Base-by-base conservation (phyloP, 2,329 filamentous ascomycete species). In the Cylindrodendrum hubeiense region DNA sequence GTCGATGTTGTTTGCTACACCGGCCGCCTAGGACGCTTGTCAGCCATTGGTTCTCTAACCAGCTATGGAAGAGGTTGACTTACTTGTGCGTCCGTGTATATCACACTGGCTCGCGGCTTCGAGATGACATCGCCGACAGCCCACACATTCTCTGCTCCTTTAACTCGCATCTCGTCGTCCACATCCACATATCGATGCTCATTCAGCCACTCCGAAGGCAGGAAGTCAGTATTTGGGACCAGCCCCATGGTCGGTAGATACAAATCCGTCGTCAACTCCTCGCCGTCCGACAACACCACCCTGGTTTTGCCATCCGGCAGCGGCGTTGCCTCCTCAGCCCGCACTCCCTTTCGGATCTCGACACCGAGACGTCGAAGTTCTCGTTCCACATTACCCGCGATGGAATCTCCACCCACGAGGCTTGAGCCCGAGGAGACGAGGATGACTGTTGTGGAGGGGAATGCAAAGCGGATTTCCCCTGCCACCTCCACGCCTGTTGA, bases 51-150 rank as follows among this genome's bases (percentile, higher is more conserved):
- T 15, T 50, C 4, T 6, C 19, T 33, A 17, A 7, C 15, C 4
- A 2, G 4, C 28, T 4, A 6, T 13, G 1, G 21, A 9, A 30
- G 37, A 4, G 17, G 21, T 19, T 8, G 9, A 71, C 79, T 72
- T 61, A 82, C 82, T 75, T 88, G 86, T 68, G 86, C 86, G 62
- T 87, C 89, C 0, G 88, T 88, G 60, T 87, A 83, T 78, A 90
- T 85, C 72, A 89, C 90, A 1, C 87, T 87, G 6, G 87, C 83
- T 24, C 82, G 79, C 22, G 86, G 85, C 72, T 82, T 82, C 68
- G 81, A 83, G 24, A 87, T 82, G 44, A 87, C 76, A 60, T 89
- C 86, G 24, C 86, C 86, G 3, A 82, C 80, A 8, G 86, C 86
- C 86, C 86, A 89, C 24, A 87, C 80, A 55, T 81, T 75, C 17